Evolutionary conservation across 176 grass and related monocot species (phyloP), one percentile per base, ranked within the genome.

Genomic region (Zea mays): DNA sequence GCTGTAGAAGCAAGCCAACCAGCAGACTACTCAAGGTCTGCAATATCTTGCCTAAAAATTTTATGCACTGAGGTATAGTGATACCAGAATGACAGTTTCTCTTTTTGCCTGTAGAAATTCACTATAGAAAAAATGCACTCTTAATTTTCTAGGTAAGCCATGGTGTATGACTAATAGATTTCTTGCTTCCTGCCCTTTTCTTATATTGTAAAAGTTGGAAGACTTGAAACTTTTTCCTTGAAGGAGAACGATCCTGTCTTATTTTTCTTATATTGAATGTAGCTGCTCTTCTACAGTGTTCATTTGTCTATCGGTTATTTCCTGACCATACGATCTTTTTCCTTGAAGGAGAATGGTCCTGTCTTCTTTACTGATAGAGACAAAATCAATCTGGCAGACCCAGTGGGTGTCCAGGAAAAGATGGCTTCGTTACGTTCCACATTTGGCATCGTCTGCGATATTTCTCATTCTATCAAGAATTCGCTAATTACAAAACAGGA

Each of bases 401-500:
- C 17, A 20, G 20, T 16, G 7, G 75, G 67, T 33, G 19, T 55
- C 41, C 58, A 83, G 57, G 84, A 88, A 82, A 93, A 61, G 79
- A 63, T 85, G 69, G 67, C 69, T 82, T 92, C 82, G 59, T 78
- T 99, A 67, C 83, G 64, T 60, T 69, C 44, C 61, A 96, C 89
- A 68, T 96, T 99, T 37, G 96, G 96, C 78, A 84, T 85, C 47
- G 79, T 99, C 40, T 93, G 85, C 8, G 49, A 74, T 41, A 90
- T 95, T 83, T 93, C 96, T 52, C 62, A 14, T 10, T 85, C 96
- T 75, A 89, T 69, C 17, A 80, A 95, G 61, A 79, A 83, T 95
- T 90, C 73, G 0, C 56, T 85, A n/a, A 87, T 99, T 45, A 99
- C 92, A 3, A 99, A 90, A 69, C 84, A 93, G 76, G 86, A 99